Conservation (phyloP, 768 basidiomycete genomes). For the Naganishia kalamii region DNA sequence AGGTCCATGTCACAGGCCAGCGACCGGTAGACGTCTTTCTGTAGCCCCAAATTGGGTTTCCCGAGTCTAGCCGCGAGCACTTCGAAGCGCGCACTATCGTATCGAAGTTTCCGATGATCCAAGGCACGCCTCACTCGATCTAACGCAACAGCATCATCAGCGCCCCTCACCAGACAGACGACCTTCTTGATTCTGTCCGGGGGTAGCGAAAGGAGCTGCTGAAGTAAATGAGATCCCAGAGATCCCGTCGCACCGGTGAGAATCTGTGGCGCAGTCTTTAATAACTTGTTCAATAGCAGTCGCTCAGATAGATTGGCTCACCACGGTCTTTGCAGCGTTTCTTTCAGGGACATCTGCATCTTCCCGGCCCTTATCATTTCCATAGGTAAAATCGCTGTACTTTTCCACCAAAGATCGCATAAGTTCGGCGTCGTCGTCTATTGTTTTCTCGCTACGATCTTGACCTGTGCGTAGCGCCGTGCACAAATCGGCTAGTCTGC, state of each 20-base stretch:
- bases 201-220: conserved; percentile 19
- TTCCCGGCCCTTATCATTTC: not conserved
- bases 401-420: conserved; percentile 31
- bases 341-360: too few species aligned
- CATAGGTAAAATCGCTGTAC: conserved; percentile 26
- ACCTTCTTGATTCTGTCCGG: conserved; percentile 22
- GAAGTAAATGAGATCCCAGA: conserved; percentile 36
- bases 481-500: not conserved
- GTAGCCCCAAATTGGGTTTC: conserved; percentile 28
- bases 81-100: not conserved
- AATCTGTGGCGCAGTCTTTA: conserved; percentile 24
- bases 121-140: conserved; percentile 23
- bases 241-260: conserved; percentile 45
- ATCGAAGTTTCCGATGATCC: conserved; percentile 7
- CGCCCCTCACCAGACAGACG: conserved; percentile 40
- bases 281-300: not conserved
- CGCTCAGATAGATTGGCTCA: not conserved
- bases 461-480: conserved; percentile 29
- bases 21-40: conserved; percentile 15
- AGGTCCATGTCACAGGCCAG: conserved; percentile 24
- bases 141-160: conserved; percentile 25
- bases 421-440: conserved; percentile 16
- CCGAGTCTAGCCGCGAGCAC: conserved; percentile 27
- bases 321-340: not conserved
- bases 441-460: not conserved